Evolutionary conservation across 768 basidiomycete species (phyloP).

Genomic region (Hericium coralloides): DNA sequence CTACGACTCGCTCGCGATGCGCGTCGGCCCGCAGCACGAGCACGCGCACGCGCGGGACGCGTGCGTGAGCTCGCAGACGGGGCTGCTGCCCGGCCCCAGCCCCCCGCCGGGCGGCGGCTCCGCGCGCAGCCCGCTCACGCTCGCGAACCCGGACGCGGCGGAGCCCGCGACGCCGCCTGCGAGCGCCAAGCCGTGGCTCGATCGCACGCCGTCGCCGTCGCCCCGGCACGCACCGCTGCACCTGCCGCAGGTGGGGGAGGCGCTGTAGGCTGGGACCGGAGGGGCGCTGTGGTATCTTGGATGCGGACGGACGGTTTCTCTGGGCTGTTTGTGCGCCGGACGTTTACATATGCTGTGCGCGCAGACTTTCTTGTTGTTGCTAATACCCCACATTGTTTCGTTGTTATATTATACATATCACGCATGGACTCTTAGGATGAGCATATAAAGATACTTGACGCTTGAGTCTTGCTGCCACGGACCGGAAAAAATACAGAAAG

Average conservation of each 20-base stretch:
- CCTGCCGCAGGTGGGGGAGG: too few relatives aligned
- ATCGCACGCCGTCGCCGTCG: background rate
- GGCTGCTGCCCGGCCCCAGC: background rate
- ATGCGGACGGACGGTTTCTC: background rate
- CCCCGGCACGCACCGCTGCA: too few relatives aligned
- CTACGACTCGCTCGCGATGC: background rate
- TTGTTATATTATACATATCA: too few relatives aligned
- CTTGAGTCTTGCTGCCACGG: too few relatives aligned
- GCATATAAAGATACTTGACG: too few relatives aligned
- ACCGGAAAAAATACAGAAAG: too few relatives aligned
- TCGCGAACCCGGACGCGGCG: conserved; percentile 3
- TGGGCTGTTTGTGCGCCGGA: background rate
- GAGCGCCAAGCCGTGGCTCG: background rate
- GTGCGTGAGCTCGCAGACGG: background rate
- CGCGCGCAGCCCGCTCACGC: background rate
- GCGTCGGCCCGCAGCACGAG: background rate
- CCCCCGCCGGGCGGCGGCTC: background rate
- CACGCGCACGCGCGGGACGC: background rate
- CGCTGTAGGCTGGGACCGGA: too few relatives aligned
- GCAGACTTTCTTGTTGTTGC: too few relatives aligned
- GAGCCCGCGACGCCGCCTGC: background rate
- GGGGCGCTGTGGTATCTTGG: background rate
- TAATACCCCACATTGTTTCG: too few relatives aligned
- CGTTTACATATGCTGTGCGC: too few relatives aligned
- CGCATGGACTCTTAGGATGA: too few relatives aligned